phyloP scores from a whole-genome alignment of 345 rosid genomes.

The Excoecaria cochinchinensis region DNA sequence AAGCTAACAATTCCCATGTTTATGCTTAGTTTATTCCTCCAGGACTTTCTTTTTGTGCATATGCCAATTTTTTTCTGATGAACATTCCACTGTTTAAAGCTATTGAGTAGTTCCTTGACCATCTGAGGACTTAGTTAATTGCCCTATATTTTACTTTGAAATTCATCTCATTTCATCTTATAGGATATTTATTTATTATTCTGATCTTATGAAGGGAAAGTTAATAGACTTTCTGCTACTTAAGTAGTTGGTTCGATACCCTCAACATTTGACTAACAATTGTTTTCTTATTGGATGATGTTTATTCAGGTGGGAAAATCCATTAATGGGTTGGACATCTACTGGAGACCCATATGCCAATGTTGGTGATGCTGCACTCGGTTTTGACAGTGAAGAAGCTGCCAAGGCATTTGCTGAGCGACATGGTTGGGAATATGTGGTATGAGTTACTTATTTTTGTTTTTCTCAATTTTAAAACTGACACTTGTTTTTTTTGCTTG shows the following conservation, averaged over 20 bases:
- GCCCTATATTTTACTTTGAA: neutral
- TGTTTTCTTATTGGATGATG: neutral
- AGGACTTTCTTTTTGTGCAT: neutral
- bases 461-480: neutral
- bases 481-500: neutral
- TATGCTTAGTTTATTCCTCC: neutral
- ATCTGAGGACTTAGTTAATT: neutral
- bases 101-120: neutral
- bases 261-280: neutral
- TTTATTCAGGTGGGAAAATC: constrained; percentile 89
- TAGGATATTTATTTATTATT: neutral
- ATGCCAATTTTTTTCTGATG: neutral
- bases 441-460: constrained; percentile 21
- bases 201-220: neutral
- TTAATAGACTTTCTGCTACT: neutral
- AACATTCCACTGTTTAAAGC: neutral
- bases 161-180: neutral
- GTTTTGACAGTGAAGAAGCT: constrained; percentile 75
- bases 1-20: neutral
- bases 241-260: neutral
- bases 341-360: constrained; percentile 99
- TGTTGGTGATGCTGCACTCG: constrained; percentile 85
- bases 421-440: constrained; percentile 92
- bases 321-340: constrained; percentile 99
- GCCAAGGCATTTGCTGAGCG: constrained; percentile 82